These are phyloP conservation scores for Davidsoniella australis DNA, from an alignment of 2,329 filamentous ascomycete genomes.

Conservation along the genomic window DNA sequence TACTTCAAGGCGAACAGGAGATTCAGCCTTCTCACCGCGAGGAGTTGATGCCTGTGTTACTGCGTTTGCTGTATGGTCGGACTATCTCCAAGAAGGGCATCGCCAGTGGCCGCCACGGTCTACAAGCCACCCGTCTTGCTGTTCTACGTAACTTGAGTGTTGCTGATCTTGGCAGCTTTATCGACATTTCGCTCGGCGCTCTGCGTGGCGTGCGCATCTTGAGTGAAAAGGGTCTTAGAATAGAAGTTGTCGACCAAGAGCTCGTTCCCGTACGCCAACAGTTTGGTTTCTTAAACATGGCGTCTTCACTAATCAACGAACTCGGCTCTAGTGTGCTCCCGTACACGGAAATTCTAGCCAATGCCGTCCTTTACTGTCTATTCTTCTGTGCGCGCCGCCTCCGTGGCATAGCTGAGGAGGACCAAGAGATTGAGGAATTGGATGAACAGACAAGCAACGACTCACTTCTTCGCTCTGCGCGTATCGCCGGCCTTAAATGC, in stretches of 20 bases:
- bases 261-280: slow-evolving; percentile 59
- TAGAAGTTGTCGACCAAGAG: slow-evolving; percentile 38
- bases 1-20: slow-evolving; percentile 59
- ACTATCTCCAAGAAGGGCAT: slow-evolving; percentile 68
- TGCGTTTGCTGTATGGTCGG: slow-evolving; percentile 77
- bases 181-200: slow-evolving; percentile 63
- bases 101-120: slow-evolving; percentile 60
- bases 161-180: slow-evolving; percentile 60
- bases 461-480: slow-evolving; percentile 48
- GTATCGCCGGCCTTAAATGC: slow-evolving; percentile 66
- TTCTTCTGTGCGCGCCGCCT: slow-evolving; percentile 50
- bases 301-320: slow-evolving; percentile 70
- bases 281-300: slow-evolving; percentile 81
- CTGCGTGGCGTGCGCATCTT: slow-evolving; percentile 45
- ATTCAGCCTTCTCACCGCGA: slow-evolving; percentile 57
- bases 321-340: slow-evolving; percentile 56
- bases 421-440: slow-evolving; percentile 19
- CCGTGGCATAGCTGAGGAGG: slow-evolving; percentile 20
- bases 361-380: slow-evolving; percentile 68
- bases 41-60: slow-evolving; percentile 67
- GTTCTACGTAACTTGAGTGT: slow-evolving; percentile 62
- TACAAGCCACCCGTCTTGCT: slow-evolving; percentile 65
- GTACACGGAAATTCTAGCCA: slow-evolving; percentile 52
- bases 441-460: slow-evolving; percentile 25
- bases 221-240: slow-evolving; percentile 27